Evolutionary conservation across 306 rosid species (phyloP).

Genomic region (Prunus mongolica): DNA sequence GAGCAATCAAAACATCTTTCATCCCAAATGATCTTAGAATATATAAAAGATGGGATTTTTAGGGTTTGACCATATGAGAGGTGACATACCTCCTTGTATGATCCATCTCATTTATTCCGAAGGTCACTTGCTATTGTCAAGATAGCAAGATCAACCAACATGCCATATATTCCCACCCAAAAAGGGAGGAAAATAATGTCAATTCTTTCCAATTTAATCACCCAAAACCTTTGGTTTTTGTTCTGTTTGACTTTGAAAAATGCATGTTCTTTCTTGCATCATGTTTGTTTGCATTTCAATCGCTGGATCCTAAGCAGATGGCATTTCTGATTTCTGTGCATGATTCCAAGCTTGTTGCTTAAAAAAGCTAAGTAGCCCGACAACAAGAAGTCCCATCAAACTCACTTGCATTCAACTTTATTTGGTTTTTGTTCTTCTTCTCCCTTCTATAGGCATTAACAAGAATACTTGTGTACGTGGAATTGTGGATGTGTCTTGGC

Average conservation of each 20-base stretch:
- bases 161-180: background rate
- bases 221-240: background rate
- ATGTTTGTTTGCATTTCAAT: background rate
- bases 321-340: background rate
- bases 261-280: background rate
- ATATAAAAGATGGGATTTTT: no score
- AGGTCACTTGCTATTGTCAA: background rate
- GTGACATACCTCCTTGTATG: background rate
- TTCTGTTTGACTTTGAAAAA: background rate
- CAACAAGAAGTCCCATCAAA: background rate
- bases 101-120: background rate
- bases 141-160: background rate
- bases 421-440: slow-evolving; percentile 23
- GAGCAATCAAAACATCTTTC: background rate
- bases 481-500: background rate
- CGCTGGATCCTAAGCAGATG: no score
- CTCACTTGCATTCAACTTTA: slow-evolving; percentile 35
- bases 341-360: background rate
- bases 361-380: background rate
- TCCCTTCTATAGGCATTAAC: background rate
- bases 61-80: background rate
- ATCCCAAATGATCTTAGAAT: background rate
- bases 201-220: background rate
- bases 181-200: background rate
- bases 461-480: background rate